phyloP scores from a whole-genome alignment of 73 alveolate genomes.

The Paramecium caudatum region DNA sequence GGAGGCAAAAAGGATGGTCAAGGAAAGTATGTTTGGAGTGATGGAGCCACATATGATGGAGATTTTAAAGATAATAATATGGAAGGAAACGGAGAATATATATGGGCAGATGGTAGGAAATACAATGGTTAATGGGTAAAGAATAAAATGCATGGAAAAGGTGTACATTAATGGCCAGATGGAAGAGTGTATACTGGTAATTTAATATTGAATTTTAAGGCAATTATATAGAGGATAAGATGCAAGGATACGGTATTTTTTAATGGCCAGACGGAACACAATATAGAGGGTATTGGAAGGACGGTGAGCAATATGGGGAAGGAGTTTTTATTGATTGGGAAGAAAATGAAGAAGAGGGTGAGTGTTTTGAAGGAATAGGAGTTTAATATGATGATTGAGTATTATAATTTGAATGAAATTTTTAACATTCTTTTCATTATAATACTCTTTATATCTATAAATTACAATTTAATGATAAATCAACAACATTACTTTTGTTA shows the following conservation, averaged over 20 bases:
- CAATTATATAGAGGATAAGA: slow-evolving; percentile 81
- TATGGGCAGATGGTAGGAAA: slow-evolving; percentile 82
- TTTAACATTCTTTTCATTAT: too few relatives aligned
- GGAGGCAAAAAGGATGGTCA: slow-evolving; percentile 79
- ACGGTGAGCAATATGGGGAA: slow-evolving; percentile 88
- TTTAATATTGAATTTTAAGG: slow-evolving; percentile 71
- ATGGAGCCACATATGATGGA: slow-evolving; percentile 81
- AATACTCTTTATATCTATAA: too few relatives aligned
- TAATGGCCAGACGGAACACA: slow-evolving; percentile 74
- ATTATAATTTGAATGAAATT: too few relatives aligned
- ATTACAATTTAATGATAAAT: too few relatives aligned
- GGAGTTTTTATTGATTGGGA: slow-evolving; percentile 71
- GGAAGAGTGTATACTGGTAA: slow-evolving; percentile 77
- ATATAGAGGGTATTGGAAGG: slow-evolving; percentile 84
- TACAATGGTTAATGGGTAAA: slow-evolving; percentile 82
- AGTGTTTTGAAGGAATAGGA: slow-evolving; percentile 75
- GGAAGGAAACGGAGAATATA: slow-evolving; percentile 81
- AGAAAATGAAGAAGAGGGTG: slow-evolving; percentile 67
- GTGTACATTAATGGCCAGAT: slow-evolving; percentile 80
- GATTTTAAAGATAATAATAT: slow-evolving; percentile 77
- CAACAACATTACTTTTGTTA: slow-evolving; percentile 9
- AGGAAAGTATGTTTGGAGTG: slow-evolving; percentile 77
- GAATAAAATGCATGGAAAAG: slow-evolving; percentile 82
- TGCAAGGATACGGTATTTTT: slow-evolving; percentile 73
- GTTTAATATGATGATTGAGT: slow-evolving; percentile 30